Conservation (phyloP, 345 rosid genomes). For the Aquilaria malaccensis region DNA sequence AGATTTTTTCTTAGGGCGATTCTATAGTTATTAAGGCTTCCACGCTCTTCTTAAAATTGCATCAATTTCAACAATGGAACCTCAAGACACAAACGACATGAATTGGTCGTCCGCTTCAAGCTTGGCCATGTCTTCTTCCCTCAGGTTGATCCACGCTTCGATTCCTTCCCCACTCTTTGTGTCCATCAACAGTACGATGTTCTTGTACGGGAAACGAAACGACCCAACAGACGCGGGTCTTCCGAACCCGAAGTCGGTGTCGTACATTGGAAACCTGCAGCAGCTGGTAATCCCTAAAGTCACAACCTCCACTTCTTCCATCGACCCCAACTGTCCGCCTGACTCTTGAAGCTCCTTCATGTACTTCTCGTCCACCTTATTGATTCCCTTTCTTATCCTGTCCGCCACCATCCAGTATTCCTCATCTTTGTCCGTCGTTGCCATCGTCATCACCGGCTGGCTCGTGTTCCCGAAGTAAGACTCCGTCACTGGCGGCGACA, state of each 20-base stretch:
- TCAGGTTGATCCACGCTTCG: constrained; percentile 19
- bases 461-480: constrained; percentile 31
- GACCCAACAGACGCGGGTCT: constrained; percentile 21
- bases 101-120: constrained; percentile 20
- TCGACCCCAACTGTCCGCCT: constrained; percentile 15
- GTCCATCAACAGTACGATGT: constrained; percentile 21
- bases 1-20: too few relatives aligned
- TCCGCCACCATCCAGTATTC: constrained; percentile 11
- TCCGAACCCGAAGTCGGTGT: constrained; percentile 32
- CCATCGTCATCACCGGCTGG: constrained; percentile 10
- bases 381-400: constrained; percentile 20
- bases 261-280: constrained; percentile 31
- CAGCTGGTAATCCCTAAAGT: constrained; percentile 22
- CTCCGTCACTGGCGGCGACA: constrained; percentile 25
- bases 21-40: too few relatives aligned
- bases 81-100: neutral
- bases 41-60: too few relatives aligned
- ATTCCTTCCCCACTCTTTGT: constrained; percentile 17
- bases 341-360: constrained; percentile 23
- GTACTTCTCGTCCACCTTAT: constrained; percentile 17
- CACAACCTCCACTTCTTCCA: constrained; percentile 17
- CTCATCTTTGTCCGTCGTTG: constrained; percentile 5
- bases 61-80: neutral
- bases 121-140: constrained; percentile 21
- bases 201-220: constrained; percentile 14